Evolutionary conservation across 73 alveolate genomes (phyloP).

Genomic region (Chromera velia): DNA sequence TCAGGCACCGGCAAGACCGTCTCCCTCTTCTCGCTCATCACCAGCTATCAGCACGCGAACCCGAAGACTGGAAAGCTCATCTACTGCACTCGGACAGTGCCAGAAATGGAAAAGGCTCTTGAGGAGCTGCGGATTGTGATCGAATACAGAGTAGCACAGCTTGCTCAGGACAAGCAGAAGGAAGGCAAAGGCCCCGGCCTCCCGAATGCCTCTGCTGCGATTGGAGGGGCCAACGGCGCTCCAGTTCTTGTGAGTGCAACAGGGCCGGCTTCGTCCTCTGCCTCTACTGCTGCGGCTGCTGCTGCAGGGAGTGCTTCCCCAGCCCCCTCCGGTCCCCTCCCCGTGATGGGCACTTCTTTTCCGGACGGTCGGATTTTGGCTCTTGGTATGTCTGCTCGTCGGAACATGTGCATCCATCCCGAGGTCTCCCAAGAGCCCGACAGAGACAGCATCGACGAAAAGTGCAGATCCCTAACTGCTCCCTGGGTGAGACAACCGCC

Average conservation of each 20-base stretch:
- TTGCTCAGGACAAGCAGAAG: conserved; percentile 27
- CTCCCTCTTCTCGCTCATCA: conserved; percentile 58
- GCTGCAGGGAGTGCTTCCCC: too few relatives aligned
- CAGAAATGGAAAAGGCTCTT: conserved; percentile 73
- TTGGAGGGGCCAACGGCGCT: too few relatives aligned
- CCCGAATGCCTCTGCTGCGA: background rate
- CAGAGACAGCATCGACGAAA: conserved; percentile 63
- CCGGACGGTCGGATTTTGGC: background rate
- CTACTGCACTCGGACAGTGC: conserved; percentile 75
- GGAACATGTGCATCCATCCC: conserved; percentile 67
- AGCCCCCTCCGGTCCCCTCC: too few relatives aligned
- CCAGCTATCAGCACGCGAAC: conserved; percentile 55
- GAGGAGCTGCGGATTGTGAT: conserved; percentile 51
- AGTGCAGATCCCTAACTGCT: conserved; percentile 66
- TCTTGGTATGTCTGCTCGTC: conserved; percentile 15
- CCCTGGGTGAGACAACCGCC: conserved; percentile 65
- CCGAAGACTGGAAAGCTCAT: conserved; percentile 55
- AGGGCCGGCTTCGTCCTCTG: background rate
- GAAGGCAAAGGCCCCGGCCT: conserved; percentile 1
- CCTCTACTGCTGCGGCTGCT: background rate
- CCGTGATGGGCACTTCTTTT: background rate
- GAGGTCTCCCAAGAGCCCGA: conserved; percentile 62
- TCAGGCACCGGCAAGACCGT: conserved; percentile 53
- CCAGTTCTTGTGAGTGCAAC: too few relatives aligned
- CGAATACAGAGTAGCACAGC: conserved; percentile 48